Evolutionary conservation across 768 basidiomycete species (phyloP), one percentile per base, ranked within the genome.

Genomic region (Psilocybe cubensis): DNA sequence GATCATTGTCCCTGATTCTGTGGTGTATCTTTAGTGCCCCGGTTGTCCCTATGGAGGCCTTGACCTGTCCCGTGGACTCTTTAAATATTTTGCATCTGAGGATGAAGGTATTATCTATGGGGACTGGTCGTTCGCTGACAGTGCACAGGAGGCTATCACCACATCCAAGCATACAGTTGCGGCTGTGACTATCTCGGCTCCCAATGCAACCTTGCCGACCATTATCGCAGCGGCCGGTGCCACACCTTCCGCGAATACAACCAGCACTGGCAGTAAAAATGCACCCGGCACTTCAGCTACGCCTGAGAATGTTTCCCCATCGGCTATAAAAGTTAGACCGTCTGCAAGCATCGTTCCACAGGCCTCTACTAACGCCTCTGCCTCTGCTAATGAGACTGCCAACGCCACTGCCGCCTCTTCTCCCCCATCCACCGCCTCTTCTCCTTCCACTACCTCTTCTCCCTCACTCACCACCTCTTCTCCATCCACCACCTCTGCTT

Each of bases 31-130:
- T 9, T 68, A 88, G 82, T 91, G 89, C 69, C 83, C 83, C 27
- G 81, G 82, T 12, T 93, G 91, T 66, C 83, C 83, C n/a, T 79
- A 68, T 28, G 81, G 80, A 21, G 90, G 82, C 35, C 80, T 92
- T 23, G 92, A 94, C 71, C 74, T 92, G 51, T 85, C 86, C 29
- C 64, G 71, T 10, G 85, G 86, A 52, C 79, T 93, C 44, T 93
- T 94, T 72, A 59, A 70, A 20, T 81, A 74, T 76, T 90, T 93
- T 63, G 83, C 79, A 1, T 3, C 63, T 14, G 64, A 76, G 47
- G 65, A 64, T 40, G 63, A 41, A 1, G 91, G 91, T 28, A 80
- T 88, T 4, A 63, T 92, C 52, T 79, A 78, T 59, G 88, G 85
- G 44, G 64, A 70, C 17, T 93, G 91, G 91, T 76, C 66, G 60